A percentile compares a stretch with the other conserved stretches of the same genome.
Conservation (phyloP, 257 asterid genomes). For the Solanum medicagineum region DNA sequence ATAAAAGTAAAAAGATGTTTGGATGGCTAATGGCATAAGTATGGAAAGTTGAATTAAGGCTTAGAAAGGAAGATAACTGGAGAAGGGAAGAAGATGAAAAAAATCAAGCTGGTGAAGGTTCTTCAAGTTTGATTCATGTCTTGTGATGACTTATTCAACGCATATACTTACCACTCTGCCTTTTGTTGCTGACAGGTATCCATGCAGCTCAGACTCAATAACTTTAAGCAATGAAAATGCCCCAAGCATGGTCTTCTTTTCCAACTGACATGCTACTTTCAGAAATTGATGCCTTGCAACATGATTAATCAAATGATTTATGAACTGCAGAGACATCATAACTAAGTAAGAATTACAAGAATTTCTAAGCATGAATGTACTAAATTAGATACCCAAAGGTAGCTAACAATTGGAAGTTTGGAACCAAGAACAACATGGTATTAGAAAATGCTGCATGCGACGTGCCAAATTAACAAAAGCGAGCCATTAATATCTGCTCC, state of each 20-base stretch:
- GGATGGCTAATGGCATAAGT: neutral
- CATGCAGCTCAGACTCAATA: conserved; percentile 82
- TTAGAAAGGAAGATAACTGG: neutral
- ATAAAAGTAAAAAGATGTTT: neutral
- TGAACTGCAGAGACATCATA: conserved; percentile 49
- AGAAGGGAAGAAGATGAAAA: neutral
- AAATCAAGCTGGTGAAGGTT: neutral
- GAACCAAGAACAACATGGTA: neutral
- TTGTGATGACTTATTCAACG: neutral
- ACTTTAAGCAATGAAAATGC: conserved; percentile 87
- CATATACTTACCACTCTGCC: conserved; percentile 75
- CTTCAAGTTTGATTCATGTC: neutral
- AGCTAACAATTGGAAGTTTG: neutral
- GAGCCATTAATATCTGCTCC: neutral
- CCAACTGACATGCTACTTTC: conserved; percentile 87
- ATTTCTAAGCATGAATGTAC: neutral
- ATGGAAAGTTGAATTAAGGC: neutral
- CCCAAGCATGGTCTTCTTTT: conserved; percentile 94
- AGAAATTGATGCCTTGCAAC: conserved; percentile 79
- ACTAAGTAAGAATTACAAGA: neutral
- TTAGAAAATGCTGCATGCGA: neutral
- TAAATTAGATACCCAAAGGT: neutral
- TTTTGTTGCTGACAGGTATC: conserved; percentile 75
- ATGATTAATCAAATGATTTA: conserved; percentile 77
- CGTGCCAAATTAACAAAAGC: neutral